Evolutionary conservation across 108 stramenopile genomes (phyloP), one percentile per base, ranked within the genome.

Genomic region (Pseudonitzschia multistriata): DNA sequence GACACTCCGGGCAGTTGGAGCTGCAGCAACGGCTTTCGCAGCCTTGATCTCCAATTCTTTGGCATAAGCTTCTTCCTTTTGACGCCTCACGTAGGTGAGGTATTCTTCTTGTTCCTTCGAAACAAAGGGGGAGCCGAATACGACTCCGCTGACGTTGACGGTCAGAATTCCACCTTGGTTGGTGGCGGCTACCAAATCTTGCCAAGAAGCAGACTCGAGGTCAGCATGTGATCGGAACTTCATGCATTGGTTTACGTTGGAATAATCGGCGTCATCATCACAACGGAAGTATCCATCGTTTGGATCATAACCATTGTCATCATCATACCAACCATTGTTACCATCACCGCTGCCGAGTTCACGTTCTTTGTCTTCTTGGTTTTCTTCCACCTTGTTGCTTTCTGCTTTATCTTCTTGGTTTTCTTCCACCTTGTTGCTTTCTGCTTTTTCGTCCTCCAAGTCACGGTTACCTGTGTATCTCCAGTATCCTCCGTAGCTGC

Each of bases 191-290:
- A 71, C 69, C 31, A 85, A 15, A 63, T 85, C 84, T 11, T 74
- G 66, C 70, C 77, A 73, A 36, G 73, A 70, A 0, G 85, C 85
- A 1, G 63, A 60, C 54, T 66, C 71, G 21, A 83, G 67, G 13
- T 76, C 68, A 5, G 78, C 74, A 54, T 83, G 78, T 13, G 82
- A 70, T 36, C 71, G 50, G 59, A 86, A 83, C 49, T 86, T 86
- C 78, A 79, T 79, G 65, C 85, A 86, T 59, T 86, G 83, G 71
- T 81, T 85, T n/a, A 81, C 80, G 50, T 78, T 81, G 31, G 74
- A 80, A 69, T 86, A 86, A 22, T 77, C 85, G 17, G 85, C 85
- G 31, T 78, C 82, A 49, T 86, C 85, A 48, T 83, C 73, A 71
- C 85, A 86, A 19, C 77, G 57, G 59, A 79, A 86, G 36, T 74